These are phyloP conservation scores for Schwanniomyces polymorphus DNA, from an alignment of 805 yeast species.

Conservation along the genomic window DNA sequence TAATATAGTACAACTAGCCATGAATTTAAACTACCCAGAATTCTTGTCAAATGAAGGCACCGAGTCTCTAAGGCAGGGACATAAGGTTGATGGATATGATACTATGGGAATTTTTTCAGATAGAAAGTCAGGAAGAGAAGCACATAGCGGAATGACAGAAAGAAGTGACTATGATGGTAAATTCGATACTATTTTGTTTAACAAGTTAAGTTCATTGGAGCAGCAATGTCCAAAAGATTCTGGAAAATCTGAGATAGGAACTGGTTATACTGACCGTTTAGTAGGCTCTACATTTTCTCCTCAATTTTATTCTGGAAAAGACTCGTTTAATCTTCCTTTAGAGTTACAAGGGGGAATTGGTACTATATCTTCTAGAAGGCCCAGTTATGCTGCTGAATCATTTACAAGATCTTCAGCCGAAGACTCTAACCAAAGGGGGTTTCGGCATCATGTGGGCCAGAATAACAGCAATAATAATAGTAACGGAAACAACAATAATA, in stretches of 20 bases:
- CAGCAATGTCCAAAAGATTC: neutral
- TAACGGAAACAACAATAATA: neutral
- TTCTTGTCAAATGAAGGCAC: slow-evolving; percentile 17
- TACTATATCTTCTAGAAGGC: slow-evolving; percentile 65
- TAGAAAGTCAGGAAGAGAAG: neutral
- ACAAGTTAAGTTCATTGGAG: slow-evolving; percentile 21
- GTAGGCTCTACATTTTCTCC: slow-evolving; percentile 4
- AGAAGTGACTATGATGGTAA: slow-evolving; percentile 3
- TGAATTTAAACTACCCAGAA: slow-evolving; percentile 37
- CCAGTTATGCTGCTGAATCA: slow-evolving; percentile 71
- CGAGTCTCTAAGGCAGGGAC: neutral
- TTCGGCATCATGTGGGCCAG: slow-evolving; percentile 1
- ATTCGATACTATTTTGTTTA: slow-evolving; percentile 23
- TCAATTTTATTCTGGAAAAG: slow-evolving; percentile 9
- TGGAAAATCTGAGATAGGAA: neutral
- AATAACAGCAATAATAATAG: slow-evolving; percentile 1
- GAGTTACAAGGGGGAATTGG: slow-evolving; percentile 68
- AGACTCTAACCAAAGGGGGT: neutral
- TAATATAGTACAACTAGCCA: slow-evolving; percentile 2
- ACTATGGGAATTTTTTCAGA: neutral
- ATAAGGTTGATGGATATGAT: neutral
- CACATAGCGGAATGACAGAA: neutral
- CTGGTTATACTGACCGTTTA: neutral
- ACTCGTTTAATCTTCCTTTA: slow-evolving; percentile 49
- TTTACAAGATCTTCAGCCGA: slow-evolving; percentile 38